phyloP scores from a whole-genome alignment of 441 rosid genomes.

The Brassica hybrid region DNA sequence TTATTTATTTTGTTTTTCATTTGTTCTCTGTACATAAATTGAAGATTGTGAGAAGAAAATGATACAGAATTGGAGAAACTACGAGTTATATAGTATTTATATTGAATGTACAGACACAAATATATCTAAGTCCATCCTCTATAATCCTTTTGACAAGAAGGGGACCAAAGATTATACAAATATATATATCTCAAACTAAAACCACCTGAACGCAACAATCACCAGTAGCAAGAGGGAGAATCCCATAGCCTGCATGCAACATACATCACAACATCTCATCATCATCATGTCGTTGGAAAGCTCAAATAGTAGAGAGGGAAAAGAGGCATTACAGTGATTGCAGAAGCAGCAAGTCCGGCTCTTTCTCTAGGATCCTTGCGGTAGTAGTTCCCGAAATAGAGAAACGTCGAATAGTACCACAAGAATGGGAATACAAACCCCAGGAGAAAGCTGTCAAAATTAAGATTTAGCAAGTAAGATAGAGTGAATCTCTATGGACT shows the following conservation, averaged over 20 bases:
- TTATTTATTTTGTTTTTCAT: background rate
- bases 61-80: conserved; percentile 13
- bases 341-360: conserved; percentile 94
- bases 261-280: conserved; percentile 13
- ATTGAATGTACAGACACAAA: conserved; percentile 29
- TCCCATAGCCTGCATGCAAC: conserved; percentile 41
- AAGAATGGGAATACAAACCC: conserved; percentile 85
- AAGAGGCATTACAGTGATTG: conserved; percentile 65
- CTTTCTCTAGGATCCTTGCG: conserved; percentile 97
- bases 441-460: conserved; percentile 74
- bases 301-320: background rate
- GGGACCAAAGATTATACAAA: conserved; percentile 7
- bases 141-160: conserved; percentile 22
- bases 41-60: conserved; percentile 17
- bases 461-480: conserved; percentile 1
- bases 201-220: conserved; percentile 32
- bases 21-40: conserved; percentile 22
- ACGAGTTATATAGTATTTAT: background rate
- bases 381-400: conserved; percentile 84
- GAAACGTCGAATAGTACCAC: conserved; percentile 93
- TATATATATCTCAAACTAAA: conserved; percentile 19
- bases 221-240: conserved; percentile 36
- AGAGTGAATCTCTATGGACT: background rate
- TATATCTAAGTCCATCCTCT: conserved; percentile 16
- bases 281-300: background rate